Base-by-base conservation (phyloP, 768 basidiomycete species). In the Guyanaporus albipodus region DNA sequence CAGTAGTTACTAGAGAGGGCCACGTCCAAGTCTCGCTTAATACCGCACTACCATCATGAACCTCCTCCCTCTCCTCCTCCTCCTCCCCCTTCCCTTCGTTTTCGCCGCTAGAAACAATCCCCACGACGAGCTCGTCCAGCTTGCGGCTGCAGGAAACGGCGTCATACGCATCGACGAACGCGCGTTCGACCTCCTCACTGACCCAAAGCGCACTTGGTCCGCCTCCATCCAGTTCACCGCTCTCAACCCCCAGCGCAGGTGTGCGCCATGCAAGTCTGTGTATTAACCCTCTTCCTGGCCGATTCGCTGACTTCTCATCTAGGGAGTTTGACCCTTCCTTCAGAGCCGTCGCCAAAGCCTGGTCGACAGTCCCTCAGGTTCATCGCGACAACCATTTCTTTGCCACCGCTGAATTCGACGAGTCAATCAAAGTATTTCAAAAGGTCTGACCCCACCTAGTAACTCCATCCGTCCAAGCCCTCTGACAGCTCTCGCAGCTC, bases 171-270 rank as follows among this genome's bases (percentile, higher is more conserved):
- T 97, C 59, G 78, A 94, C 69, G 71, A 83, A 23, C 73, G 73
- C 23, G 73, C 77, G 3, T 99, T 83, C 67, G 87, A 93, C 60
- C 72, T 93, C 46, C 69, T 98, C 55, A 84, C 83, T 3, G 67
- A 77, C 6, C 76, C 85, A 8, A 75, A 82, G 50, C 83, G 96
- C 51, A 82, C 85, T 54, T 99, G 94, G 85, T 87, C 87, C 2
- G 82, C 84, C n/a, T 74, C 85, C 4, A 73, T 99, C 43, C 83
- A 92, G 11, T 77, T 98, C 64, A 99, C 96, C 1, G 96, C 96
- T 0, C 67, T 96, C 51, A 85, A 83, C 56, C 70, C 79, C 9
- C 77, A 83, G 52, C 82, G 90, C 61, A 87, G 83, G 66, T 99
- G 96, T 66, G 66, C 64, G n/a, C 95, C 94, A 37, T 99, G 96